Percentiles rank a stretch among this genome's conserved stretches.
Evolutionary conservation across 2,329 filamentous ascomycete genomes (phyloP).

Genomic region (Didymella segeticola): DNA sequence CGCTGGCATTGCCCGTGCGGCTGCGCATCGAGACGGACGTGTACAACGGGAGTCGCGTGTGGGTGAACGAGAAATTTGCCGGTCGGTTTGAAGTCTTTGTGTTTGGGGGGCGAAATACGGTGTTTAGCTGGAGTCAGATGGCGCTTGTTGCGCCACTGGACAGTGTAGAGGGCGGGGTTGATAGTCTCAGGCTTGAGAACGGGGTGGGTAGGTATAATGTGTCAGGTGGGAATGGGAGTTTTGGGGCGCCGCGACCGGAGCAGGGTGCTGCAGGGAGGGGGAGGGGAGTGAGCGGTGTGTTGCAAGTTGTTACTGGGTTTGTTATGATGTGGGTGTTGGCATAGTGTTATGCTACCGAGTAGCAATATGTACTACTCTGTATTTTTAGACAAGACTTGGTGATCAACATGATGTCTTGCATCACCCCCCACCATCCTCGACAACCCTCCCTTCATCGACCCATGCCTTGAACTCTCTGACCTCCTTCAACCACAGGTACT

Average conservation of each 20-base stretch:
- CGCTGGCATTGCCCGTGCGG: constrained; percentile 41
- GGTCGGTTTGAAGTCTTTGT: constrained; percentile 64
- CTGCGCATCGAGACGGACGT: constrained; percentile 56
- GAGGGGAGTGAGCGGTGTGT: background rate
- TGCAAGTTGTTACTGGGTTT: background rate
- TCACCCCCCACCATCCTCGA: no score
- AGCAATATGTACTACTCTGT: no score
- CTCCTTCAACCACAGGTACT: constrained; percentile 51
- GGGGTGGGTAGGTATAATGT: constrained; percentile 19
- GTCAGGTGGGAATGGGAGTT: constrained; percentile 16
- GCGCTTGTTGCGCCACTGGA: constrained; percentile 61
- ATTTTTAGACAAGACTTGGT: no score
- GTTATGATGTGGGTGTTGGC: background rate
- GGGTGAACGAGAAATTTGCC: constrained; percentile 55
- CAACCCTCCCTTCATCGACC: constrained; percentile 30
- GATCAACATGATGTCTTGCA: no score
- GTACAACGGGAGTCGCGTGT: constrained; percentile 57
- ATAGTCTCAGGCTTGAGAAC: constrained; percentile 16
- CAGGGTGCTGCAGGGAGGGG: background rate
- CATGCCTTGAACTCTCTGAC: constrained; percentile 49
- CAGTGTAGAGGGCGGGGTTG: constrained; percentile 37
- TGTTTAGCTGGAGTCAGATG: constrained; percentile 65
- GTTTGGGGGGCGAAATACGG: constrained; percentile 59
- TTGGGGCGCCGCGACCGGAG: constrained; percentile 9
- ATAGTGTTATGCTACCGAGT: constrained; percentile 11